These are phyloP conservation scores for Ascobolus immersus DNA, from an alignment of 495 filamentous ascomycete species.

Conservation along the genomic window DNA sequence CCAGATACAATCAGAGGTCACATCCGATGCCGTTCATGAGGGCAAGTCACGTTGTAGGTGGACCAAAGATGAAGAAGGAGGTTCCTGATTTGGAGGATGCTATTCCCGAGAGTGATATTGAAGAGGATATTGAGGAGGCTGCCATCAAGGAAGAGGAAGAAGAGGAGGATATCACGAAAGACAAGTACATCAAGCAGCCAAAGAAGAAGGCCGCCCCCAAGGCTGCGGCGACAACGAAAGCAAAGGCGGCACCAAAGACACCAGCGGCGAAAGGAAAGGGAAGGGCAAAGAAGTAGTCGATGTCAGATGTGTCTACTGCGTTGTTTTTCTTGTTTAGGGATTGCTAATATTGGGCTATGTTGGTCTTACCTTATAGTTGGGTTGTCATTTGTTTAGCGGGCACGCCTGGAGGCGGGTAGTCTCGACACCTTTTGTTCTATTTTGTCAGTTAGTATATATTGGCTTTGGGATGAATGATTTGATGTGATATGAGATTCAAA, in stretches of 20 bases:
- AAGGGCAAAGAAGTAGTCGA: conserved; percentile 14
- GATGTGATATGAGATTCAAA: no score
- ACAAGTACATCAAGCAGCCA: conserved; percentile 83
- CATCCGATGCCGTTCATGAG: conserved; percentile 85
- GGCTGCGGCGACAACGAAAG: conserved; percentile 29
- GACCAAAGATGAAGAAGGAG: conserved; percentile 30
- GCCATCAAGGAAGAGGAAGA: conserved; percentile 37
- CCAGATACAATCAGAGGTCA: conserved; percentile 56
- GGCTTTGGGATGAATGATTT: no score
- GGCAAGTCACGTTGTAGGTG: conserved; percentile 22
- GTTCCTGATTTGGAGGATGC: conserved; percentile 89
- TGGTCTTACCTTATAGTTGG: no score
- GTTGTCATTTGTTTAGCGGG: no score
- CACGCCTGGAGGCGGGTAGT: no score
- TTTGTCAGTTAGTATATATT: no score
- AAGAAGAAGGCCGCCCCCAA: conserved; percentile 38
- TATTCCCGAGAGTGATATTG: conserved; percentile 73
- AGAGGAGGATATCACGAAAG: conserved; percentile 58
- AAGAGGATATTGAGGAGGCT: conserved; percentile 33
- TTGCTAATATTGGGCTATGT: no score
- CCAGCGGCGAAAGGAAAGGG: conserved; percentile 19
- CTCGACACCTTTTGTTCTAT: no score
- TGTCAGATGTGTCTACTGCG: no score
- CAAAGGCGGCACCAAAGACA: conserved; percentile 24
- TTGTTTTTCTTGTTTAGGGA: no score